These are phyloP conservation scores for Suhomyces tanzawaensis DNA, from an alignment of 805 yeast genomes.

Conservation along the genomic window DNA sequence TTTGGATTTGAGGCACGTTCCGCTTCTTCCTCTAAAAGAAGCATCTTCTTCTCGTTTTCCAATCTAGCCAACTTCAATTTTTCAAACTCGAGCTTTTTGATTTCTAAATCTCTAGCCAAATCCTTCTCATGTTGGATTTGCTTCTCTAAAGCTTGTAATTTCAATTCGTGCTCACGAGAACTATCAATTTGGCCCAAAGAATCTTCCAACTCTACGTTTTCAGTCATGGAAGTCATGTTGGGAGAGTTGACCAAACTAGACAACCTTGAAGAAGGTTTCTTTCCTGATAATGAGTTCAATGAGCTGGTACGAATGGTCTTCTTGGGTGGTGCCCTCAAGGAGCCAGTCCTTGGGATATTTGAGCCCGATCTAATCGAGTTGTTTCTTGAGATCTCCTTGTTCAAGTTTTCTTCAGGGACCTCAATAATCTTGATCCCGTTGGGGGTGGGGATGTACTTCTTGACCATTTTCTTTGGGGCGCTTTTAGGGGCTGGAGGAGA, in stretches of 20 bases:
- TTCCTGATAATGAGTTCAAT: constrained; percentile 13
- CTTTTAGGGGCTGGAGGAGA: not conserved
- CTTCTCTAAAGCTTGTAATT: constrained; percentile 26
- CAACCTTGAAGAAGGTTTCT: constrained; percentile 12
- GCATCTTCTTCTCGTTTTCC: constrained; percentile 27
- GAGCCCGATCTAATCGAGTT: constrained; percentile 38
- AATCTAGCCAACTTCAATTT: constrained; percentile 26
- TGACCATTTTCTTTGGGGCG: constrained; percentile 43
- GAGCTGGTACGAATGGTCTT: constrained; percentile 24
- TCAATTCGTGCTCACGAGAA: constrained; percentile 25
- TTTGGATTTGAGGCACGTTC: no score
- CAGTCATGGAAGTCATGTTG: constrained; percentile 16
- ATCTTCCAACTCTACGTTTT: constrained; percentile 19
- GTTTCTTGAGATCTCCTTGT: constrained; percentile 37
- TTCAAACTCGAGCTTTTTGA: constrained; percentile 36
- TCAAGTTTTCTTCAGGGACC: constrained; percentile 52
- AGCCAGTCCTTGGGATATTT: constrained; percentile 23
- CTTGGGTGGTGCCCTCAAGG: constrained; percentile 8
- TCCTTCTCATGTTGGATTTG: constrained; percentile 40
- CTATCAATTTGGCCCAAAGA: constrained; percentile 20
- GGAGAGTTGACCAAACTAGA: constrained; percentile 8
- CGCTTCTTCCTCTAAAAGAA: constrained; percentile 11
- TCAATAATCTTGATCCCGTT: constrained; percentile 68
- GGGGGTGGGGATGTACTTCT: constrained; percentile 72
- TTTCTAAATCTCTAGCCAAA: constrained; percentile 37